These are phyloP conservation scores for Trichocomaceae sp. DNA, from an alignment of 2,329 filamentous ascomycete species.

Conservation along the genomic window DNA sequence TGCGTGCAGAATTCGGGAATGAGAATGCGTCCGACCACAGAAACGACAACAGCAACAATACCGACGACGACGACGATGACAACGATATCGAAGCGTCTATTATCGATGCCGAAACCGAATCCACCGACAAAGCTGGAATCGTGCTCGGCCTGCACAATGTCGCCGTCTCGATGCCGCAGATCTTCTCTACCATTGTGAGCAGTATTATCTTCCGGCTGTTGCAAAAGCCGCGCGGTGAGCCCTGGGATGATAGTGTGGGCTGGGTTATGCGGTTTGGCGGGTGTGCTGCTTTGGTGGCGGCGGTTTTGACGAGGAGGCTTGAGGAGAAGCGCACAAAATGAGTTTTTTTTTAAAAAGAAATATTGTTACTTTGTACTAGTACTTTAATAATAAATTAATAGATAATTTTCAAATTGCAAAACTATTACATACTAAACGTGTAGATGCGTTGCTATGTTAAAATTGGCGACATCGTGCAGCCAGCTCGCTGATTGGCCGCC, in stretches of 20 bases:
- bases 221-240: conserved; percentile 78
- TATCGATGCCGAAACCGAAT: conserved; percentile 35
- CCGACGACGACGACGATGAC: conserved; percentile 20
- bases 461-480: not conserved
- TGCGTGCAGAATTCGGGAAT: conserved; percentile 22
- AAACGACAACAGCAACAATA: not conserved
- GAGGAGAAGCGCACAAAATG: conserved; percentile 47
- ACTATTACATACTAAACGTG: too few relatives aligned
- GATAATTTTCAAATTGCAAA: not conserved
- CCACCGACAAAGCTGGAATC: conserved; percentile 71
- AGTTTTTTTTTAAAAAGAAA: not conserved
- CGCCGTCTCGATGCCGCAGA: conserved; percentile 83
- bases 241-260: conserved; percentile 79
- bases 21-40: not conserved
- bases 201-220: conserved; percentile 76
- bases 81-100: conserved; percentile 19
- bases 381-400: too few relatives aligned
- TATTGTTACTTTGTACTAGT: not conserved
- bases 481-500: not conserved
- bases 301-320: conserved; percentile 63
- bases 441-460: not conserved
- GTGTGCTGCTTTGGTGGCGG: conserved; percentile 67
- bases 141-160: conserved; percentile 96
- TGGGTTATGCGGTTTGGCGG: conserved; percentile 84
- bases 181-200: conserved; percentile 78